Percentiles rank a stretch among this genome's conserved stretches.
Conservation (phyloP, 805 yeast genomes). For the Torulaspora microellipsoides region DNA sequence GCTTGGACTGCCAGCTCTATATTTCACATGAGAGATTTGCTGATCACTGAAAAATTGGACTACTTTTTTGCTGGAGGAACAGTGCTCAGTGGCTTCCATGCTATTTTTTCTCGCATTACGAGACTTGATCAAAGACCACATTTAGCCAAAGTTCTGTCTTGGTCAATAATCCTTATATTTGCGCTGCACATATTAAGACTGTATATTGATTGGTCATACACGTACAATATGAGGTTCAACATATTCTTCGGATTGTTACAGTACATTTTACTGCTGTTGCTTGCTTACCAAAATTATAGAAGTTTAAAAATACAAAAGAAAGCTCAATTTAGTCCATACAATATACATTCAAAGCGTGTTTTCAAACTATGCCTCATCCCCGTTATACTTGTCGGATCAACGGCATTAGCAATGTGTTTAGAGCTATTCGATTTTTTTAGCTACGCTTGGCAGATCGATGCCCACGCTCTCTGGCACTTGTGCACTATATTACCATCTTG, state of each 20-base stretch:
- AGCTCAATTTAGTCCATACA: constrained; percentile 3
- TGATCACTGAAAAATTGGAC: constrained; percentile 78
- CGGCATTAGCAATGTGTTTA: constrained; percentile 74
- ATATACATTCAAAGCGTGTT: constrained; percentile 7
- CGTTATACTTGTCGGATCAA: constrained; percentile 44
- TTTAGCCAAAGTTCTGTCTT: constrained; percentile 37
- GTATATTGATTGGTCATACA: constrained; percentile 75
- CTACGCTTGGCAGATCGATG: constrained; percentile 65
- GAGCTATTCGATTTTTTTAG: constrained; percentile 90
- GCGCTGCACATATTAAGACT: constrained; percentile 62
- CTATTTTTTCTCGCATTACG: constrained; percentile 56
- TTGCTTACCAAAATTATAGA: constrained; percentile 33
- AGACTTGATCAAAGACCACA: constrained; percentile 45
- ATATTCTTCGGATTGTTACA: constrained; percentile 74
- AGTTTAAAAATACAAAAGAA: constrained; percentile 12
- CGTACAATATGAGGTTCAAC: constrained; percentile 91
- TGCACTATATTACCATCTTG: constrained; percentile 79
- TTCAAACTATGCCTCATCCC: constrained; percentile 43
- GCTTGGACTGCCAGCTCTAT: constrained; percentile 88
- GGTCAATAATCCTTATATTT: constrained; percentile 48
- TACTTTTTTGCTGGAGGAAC: constrained; percentile 92
- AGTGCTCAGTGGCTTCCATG: constrained; percentile 74
- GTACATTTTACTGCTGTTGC: constrained; percentile 41
- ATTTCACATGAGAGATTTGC: constrained; percentile 82
- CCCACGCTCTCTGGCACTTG: constrained; percentile 92